Percentiles rank a stretch among this genome's conserved stretches.
Conservation (phyloP, 257 asterid species). For the Misopates orontium region DNA sequence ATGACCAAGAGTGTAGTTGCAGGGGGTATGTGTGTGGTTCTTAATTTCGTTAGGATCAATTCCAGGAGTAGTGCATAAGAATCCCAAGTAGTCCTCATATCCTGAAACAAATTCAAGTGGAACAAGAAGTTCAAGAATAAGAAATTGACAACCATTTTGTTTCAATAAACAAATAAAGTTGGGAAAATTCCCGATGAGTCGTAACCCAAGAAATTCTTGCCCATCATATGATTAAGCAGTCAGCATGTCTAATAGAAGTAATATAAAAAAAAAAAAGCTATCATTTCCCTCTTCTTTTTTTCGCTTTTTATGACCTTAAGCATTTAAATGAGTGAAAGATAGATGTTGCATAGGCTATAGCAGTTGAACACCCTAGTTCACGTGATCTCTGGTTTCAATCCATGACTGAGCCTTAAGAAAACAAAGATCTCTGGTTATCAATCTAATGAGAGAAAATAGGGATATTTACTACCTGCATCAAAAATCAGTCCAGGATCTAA, state of each 20-base stretch:
- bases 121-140: slow-evolving; percentile 2
- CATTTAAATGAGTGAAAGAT: no score
- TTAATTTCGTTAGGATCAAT: slow-evolving; percentile 60
- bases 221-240: no score
- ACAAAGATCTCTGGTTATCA: not conserved
- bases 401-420: not conserved
- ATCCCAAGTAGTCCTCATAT: slow-evolving; percentile 85
- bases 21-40: slow-evolving; percentile 71
- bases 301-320: no score
- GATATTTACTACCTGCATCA: slow-evolving; percentile 53
- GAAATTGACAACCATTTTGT: not conserved
- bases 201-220: no score
- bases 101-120: slow-evolving; percentile 44
- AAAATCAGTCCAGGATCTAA: slow-evolving; percentile 75
- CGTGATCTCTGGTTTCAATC: not conserved
- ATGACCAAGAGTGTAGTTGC: slow-evolving; percentile 87
- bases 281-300: no score
- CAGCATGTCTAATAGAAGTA: no score
- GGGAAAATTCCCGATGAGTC: not conserved
- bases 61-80: slow-evolving; percentile 92
- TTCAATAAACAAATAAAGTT: not conserved
- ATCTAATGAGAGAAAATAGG: not conserved
- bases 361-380: no score
- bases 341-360: no score
- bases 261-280: no score